A percentile compares a stretch with the other conserved stretches of the same genome.
Evolutionary conservation across 257 asterid genomes (phyloP).

Genomic region (Coffea canephora): DNA sequence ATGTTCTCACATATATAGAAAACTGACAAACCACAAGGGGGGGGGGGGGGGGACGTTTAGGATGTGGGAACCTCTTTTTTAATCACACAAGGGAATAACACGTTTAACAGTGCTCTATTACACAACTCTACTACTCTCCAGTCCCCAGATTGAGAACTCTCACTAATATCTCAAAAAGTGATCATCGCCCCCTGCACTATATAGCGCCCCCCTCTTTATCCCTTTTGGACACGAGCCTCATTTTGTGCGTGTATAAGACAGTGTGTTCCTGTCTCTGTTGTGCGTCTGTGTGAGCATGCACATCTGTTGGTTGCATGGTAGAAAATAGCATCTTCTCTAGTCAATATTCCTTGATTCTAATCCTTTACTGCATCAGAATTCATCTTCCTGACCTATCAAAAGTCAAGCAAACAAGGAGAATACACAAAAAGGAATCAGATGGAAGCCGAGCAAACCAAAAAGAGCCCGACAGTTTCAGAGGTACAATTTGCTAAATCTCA

Average conservation of each 20-base stretch:
- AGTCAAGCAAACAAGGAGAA: constrained; percentile 35
- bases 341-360: background rate
- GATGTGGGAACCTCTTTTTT: constrained; percentile 26
- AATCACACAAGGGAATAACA: constrained; percentile 32
- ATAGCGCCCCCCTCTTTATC: constrained; percentile 36
- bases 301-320: constrained; percentile 37
- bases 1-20: constrained; percentile 50
- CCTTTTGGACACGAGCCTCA: constrained; percentile 22
- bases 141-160: constrained; percentile 16
- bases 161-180: constrained; percentile 31
- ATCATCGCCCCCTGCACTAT: constrained; percentile 38
- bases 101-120: constrained; percentile 20
- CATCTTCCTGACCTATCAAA: constrained; percentile 6
- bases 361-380: constrained; percentile 6
- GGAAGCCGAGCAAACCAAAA: constrained; percentile 51
- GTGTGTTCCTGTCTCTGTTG: background rate
- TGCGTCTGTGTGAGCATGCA: constrained; percentile 14
- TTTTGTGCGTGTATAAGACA: constrained; percentile 6
- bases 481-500: constrained; percentile 44
- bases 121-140: constrained; percentile 24
- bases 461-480: constrained; percentile 54
- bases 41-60: constrained; percentile 20
- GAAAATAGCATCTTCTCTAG: constrained; percentile 7
- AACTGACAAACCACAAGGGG: constrained; percentile 42
- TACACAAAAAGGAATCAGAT: constrained; percentile 35